Percentiles rank a stretch among this genome's conserved stretches.
These are phyloP conservation scores for Diaporthe humulicola DNA, from an alignment of 2,329 filamentous ascomycete genomes.

Conservation along the genomic window DNA sequence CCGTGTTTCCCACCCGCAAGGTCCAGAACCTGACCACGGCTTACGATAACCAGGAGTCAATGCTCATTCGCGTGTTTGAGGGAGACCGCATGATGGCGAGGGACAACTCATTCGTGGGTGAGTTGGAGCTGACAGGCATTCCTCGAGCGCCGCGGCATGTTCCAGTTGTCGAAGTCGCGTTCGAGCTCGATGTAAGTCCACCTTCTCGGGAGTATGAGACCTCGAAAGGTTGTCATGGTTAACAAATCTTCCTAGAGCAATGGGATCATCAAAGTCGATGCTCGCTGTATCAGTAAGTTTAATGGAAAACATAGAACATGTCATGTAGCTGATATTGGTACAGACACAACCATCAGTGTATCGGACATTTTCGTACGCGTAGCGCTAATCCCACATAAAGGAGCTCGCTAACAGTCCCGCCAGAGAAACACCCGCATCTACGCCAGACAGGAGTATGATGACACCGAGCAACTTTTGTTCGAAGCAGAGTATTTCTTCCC, in stretches of 20 bases:
- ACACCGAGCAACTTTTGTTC: background rate
- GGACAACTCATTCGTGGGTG: background rate
- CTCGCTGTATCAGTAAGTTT: background rate
- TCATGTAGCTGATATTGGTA: background rate
- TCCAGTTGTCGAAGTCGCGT: background rate
- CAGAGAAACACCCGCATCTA: background rate
- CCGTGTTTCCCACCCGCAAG: background rate
- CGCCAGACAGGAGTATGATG: fast-evolving
- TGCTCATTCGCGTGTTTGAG: background rate
- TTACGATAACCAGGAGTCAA: background rate
- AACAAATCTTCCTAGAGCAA: background rate
- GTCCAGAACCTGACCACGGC: background rate
- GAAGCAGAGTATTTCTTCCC: background rate
- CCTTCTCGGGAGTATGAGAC: fast-evolving
- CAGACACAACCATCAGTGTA: background rate
- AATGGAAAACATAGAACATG: background rate
- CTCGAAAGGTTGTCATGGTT: background rate
- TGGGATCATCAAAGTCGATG: background rate
- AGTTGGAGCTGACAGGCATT: conserved; percentile 8
- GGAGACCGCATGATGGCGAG: conserved; percentile 1
- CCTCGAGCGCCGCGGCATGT: conserved; percentile 6
- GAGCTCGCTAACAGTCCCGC: background rate
- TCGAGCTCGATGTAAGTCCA: background rate
- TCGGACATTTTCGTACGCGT: background rate
- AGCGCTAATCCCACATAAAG: background rate